A percentile compares a stretch with the other conserved stretches of the same genome.
phyloP scores from a whole-genome alignment of 2,329 filamentous ascomycete genomes.

The Sporothrix euskadiensis region DNA sequence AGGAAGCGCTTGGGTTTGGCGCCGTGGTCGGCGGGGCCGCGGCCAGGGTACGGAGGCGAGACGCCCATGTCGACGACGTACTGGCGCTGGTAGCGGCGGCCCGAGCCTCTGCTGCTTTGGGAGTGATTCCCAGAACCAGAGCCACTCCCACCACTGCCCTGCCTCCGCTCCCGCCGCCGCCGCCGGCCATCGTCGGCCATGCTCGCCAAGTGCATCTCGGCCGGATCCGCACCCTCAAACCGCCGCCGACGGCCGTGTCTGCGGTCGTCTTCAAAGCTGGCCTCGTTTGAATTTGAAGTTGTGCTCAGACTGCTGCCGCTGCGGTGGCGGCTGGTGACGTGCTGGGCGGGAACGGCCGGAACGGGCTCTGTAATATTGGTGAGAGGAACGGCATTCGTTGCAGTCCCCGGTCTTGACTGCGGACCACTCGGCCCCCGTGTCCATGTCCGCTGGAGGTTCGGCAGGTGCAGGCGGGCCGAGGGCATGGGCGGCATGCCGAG shows the following conservation, averaged over 20 bases:
- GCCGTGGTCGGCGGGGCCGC: background rate
- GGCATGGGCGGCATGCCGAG: slow-evolving; percentile 44
- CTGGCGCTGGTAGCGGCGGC: slow-evolving; percentile 26
- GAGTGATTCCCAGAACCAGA: too few species aligned
- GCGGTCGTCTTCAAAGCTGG: background rate
- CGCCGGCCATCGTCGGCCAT: slow-evolving; percentile 46
- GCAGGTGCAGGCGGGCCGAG: slow-evolving; percentile 46
- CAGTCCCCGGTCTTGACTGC: slow-evolving; percentile 35
- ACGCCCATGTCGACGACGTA: slow-evolving; percentile 21
- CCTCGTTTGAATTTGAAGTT: background rate
- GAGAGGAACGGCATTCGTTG: slow-evolving; percentile 12
- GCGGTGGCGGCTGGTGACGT: slow-evolving; percentile 23
- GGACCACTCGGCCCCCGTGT: slow-evolving; percentile 42
- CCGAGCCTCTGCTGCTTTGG: slow-evolving; percentile 13
- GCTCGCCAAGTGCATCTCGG: slow-evolving; percentile 50
- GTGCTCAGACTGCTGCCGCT: background rate
- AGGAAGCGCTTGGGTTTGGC: slow-evolving; percentile 47
- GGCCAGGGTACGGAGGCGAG: background rate
- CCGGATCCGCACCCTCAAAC: slow-evolving; percentile 50
- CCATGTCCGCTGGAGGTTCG: slow-evolving; percentile 45
- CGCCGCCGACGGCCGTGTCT: slow-evolving; percentile 30
- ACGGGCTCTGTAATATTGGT: slow-evolving; percentile 13
- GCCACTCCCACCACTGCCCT: background rate
- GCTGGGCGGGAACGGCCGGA: slow-evolving; percentile 24
- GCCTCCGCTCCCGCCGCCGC: slow-evolving; percentile 33